Conservation (phyloP, 2,329 filamentous ascomycete species). For the Fusarium pseudograminearum region DNA sequence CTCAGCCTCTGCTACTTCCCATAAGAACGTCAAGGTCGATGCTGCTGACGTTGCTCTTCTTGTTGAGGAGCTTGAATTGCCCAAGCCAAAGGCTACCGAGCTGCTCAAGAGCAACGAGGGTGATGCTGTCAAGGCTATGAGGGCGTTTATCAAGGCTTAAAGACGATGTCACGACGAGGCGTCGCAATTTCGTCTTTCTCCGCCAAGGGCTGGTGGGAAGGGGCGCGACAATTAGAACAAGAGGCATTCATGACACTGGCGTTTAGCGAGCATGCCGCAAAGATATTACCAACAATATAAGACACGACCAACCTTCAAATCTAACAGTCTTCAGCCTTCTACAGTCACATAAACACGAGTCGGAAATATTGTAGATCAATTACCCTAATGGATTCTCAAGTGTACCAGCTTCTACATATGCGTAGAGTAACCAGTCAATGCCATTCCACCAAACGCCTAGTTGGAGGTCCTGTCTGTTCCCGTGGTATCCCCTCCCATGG, state of each 20-base stretch:
- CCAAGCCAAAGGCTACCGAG: constrained; percentile 79
- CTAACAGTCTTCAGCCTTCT: neutral
- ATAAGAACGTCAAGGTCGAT: constrained; percentile 79
- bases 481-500: constrained; percentile 41
- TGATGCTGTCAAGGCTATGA: constrained; percentile 75
- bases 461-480: constrained; percentile 40
- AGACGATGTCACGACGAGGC: neutral
- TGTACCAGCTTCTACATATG: constrained; percentile 6
- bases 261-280: neutral
- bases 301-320: neutral
- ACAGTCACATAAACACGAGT: neutral
- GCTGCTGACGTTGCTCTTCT: constrained; percentile 76
- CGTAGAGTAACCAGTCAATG: constrained; percentile 28
- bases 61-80: constrained; percentile 78
- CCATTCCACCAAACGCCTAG: constrained; percentile 37
- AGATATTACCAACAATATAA: neutral
- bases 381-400: constrained; percentile 23
- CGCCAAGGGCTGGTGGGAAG: neutral
- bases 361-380: constrained; percentile 4
- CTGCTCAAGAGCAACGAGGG: constrained; percentile 79
- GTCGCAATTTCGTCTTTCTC: neutral
- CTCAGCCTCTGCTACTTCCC: constrained; percentile 49
- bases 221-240: neutral
- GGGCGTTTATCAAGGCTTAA: constrained; percentile 59
- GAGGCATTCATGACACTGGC: neutral